These are phyloP conservation scores for Pulveroboletus frians DNA, from an alignment of 768 basidiomycete species.

Conservation along the genomic window DNA sequence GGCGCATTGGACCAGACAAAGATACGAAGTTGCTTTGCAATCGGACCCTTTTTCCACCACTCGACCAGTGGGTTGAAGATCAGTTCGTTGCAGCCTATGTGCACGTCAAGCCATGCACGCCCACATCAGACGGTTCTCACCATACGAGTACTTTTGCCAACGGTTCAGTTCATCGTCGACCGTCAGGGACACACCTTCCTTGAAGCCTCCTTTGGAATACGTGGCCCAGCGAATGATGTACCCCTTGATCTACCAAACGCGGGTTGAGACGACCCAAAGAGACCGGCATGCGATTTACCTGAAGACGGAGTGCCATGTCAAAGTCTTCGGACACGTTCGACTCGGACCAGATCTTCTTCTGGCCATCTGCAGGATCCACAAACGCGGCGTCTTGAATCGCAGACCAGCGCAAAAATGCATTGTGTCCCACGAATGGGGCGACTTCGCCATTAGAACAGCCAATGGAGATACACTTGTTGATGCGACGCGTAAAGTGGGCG, in stretches of 20 bases:
- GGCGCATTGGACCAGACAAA: slow-evolving; percentile 77
- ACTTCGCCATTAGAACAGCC: slow-evolving; percentile 77
- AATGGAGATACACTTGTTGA: slow-evolving; percentile 80
- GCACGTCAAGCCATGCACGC: slow-evolving; percentile 16
- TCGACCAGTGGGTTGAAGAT: slow-evolving; percentile 79
- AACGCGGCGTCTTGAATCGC: slow-evolving; percentile 87
- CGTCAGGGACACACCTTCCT: slow-evolving; percentile 88
- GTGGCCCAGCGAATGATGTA: slow-evolving; percentile 58
- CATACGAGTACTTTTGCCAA: slow-evolving; percentile 89
- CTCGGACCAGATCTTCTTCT: slow-evolving; percentile 75
- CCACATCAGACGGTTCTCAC: slow-evolving; percentile 34
- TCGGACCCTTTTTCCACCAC: slow-evolving; percentile 77
- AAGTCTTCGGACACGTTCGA: slow-evolving; percentile 66
- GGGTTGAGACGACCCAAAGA: slow-evolving; percentile 52
- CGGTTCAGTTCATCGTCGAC: slow-evolving; percentile 88
- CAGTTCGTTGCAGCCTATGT: slow-evolving; percentile 41
- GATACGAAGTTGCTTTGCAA: slow-evolving; percentile 71
- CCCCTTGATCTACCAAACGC: slow-evolving; percentile 26
- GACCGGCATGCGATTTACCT: slow-evolving; percentile 30
- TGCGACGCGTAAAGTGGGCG: slow-evolving; percentile 86
- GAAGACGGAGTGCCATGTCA: slow-evolving; percentile 57
- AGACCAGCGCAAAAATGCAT: slow-evolving; percentile 86
- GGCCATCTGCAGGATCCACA: slow-evolving; percentile 42
- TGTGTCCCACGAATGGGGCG: slow-evolving; percentile 77
- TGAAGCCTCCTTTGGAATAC: slow-evolving; percentile 82